phyloP scores from a whole-genome alignment of 2,329 filamentous ascomycete genomes.

The Trichoderma atroviride region DNA sequence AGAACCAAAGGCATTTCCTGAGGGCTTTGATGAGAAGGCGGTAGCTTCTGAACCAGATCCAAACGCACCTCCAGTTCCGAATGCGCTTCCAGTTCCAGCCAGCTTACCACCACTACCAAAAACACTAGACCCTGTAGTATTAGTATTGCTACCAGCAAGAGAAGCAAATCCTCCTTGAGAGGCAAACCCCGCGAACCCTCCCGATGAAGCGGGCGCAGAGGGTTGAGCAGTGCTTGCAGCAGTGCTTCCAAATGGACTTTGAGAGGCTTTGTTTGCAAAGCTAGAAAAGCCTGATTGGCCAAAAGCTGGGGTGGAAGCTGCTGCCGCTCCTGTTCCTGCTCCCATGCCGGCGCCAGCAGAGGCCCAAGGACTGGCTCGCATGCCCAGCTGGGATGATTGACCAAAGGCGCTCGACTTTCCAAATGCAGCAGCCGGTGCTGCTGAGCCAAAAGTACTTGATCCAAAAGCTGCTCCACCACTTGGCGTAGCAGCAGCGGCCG shows the following conservation, averaged over 20 bases:
- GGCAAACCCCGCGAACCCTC: constrained; percentile 59
- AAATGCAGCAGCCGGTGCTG: constrained; percentile 50
- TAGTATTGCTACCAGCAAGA: constrained; percentile 43
- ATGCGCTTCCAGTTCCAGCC: constrained; percentile 38
- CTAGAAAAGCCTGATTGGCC: constrained; percentile 56
- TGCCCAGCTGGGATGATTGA: constrained; percentile 51
- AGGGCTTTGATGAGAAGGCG: constrained; percentile 53
- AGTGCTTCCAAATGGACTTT: constrained; percentile 45
- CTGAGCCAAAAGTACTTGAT: constrained; percentile 48
- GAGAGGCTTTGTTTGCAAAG: constrained; percentile 41
- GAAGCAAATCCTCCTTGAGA: constrained; percentile 59
- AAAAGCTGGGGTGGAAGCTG: constrained; percentile 48
- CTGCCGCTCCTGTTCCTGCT: constrained; percentile 4
- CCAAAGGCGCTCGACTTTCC: constrained; percentile 55
- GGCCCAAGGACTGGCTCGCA: constrained; percentile 59
- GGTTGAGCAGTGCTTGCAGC: constrained; percentile 34
- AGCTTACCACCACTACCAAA: constrained; percentile 45
- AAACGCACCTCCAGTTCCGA: constrained; percentile 42
- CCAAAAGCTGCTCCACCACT: constrained; percentile 48
- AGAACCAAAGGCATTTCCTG: constrained; percentile 37
- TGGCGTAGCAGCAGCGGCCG: constrained; percentile 36
- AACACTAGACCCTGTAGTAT: constrained; percentile 39
- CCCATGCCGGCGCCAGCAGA: constrained; percentile 30
- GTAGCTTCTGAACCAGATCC: constrained; percentile 34
- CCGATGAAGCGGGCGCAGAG: constrained; percentile 41